A percentile compares a stretch with the other conserved stretches of the same genome.
These are phyloP conservation scores for Paxillus involutus DNA, from an alignment of 768 basidiomycete genomes.

Conservation along the genomic window DNA sequence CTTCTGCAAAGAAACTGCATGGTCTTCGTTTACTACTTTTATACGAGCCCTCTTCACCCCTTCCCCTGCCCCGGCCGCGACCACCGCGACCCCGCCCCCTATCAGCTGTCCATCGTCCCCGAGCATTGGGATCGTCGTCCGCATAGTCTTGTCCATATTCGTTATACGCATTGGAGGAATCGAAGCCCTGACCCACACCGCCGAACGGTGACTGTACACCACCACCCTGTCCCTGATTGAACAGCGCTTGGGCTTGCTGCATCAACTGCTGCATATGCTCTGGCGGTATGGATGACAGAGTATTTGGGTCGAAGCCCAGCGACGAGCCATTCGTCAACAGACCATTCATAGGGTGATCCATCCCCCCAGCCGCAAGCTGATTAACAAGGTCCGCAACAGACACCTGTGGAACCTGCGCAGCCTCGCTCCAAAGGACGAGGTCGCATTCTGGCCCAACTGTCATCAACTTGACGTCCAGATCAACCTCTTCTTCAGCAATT, in stretches of 20 bases:
- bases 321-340: slow-evolving; percentile 31
- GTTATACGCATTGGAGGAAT: slow-evolving; percentile 39
- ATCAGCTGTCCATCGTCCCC: slow-evolving; percentile 45
- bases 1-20: slow-evolving; percentile 88
- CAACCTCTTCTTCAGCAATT: slow-evolving; percentile 69
- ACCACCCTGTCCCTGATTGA: slow-evolving; percentile 30
- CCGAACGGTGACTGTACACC: slow-evolving; percentile 36
- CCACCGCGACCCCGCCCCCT: slow-evolving; percentile 56
- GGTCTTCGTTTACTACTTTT: slow-evolving; percentile 84
- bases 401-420: slow-evolving; percentile 25
- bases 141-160: slow-evolving; percentile 47
- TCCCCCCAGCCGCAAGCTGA: slow-evolving; percentile 51
- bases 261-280: slow-evolving; percentile 68
- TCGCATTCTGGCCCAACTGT: slow-evolving; percentile 69
- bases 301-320: slow-evolving; percentile 42
- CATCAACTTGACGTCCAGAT: slow-evolving; percentile 63
- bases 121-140: slow-evolving; percentile 44
- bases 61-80: slow-evolving; percentile 59
- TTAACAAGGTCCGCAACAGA: slow-evolving; percentile 73
- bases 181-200: slow-evolving; percentile 41
- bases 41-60: slow-evolving; percentile 58
- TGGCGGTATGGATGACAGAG: slow-evolving; percentile 43
- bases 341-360: slow-evolving; percentile 39
- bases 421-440: slow-evolving; percentile 60
- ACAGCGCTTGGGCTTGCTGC: slow-evolving; percentile 38